Conservation (phyloP, 768 basidiomycete species). For the Boletales sp. region DNA sequence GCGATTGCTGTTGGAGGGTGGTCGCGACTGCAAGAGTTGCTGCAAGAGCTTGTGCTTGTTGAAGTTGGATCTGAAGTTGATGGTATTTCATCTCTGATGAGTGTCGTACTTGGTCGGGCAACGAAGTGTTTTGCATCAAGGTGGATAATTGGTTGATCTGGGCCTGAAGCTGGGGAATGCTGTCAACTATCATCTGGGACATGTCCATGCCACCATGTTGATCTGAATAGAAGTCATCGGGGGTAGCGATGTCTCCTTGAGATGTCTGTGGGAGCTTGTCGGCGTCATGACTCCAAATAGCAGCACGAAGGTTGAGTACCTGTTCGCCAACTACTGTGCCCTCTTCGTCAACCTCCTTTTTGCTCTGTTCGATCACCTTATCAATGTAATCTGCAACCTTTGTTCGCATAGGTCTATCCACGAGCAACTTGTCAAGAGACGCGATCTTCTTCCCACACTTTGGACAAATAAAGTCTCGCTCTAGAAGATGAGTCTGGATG, state of each 20-base stretch:
- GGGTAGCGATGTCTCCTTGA: conserved; percentile 28
- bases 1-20: conserved; percentile 50
- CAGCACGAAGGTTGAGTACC: conserved; percentile 24
- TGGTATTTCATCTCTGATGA: conserved; percentile 83
- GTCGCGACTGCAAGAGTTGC: conserved; percentile 59
- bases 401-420: conserved; percentile 76
- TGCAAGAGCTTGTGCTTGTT: conserved; percentile 73
- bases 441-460: conserved; percentile 85
- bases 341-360: conserved; percentile 53
- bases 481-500: conserved; percentile 89
- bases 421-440: conserved; percentile 80
- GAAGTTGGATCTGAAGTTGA: conserved; percentile 73
- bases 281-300: not conserved
- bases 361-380: conserved; percentile 73
- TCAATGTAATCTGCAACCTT: conserved; percentile 83
- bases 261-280: conserved; percentile 17
- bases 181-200: conserved; percentile 68
- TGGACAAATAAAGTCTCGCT: conserved; percentile 93
- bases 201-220: conserved; percentile 71
- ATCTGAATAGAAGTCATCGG: conserved; percentile 71
- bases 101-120: conserved; percentile 70
- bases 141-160: conserved; percentile 77
- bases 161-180: conserved; percentile 79
- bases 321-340: conserved; percentile 34
- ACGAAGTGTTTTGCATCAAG: conserved; percentile 74